These are phyloP conservation scores for Solanum phureja DNA, from an alignment of 257 asterid genomes.

Conservation along the genomic window DNA sequence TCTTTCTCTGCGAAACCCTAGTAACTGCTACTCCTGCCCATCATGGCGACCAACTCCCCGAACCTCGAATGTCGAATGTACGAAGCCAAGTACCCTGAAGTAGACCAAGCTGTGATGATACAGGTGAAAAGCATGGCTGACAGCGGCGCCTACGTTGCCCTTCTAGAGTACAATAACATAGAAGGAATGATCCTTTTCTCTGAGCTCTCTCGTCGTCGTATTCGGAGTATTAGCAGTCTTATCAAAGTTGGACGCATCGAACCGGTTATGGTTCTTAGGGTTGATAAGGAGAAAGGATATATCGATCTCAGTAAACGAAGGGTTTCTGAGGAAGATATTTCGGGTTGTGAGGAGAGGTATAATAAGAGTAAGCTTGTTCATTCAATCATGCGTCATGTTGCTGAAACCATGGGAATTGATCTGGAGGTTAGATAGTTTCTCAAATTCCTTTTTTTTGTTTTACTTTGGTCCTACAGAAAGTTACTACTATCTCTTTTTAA, in stretches of 20 bases:
- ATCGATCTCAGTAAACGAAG: slow-evolving; percentile 96
- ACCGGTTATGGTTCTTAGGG: slow-evolving; percentile 97
- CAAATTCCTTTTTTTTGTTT: neutral
- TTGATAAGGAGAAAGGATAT: slow-evolving; percentile 89
- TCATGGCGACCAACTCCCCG: slow-evolving; percentile 59
- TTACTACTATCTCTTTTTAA: neutral
- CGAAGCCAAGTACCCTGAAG: slow-evolving; percentile 93
- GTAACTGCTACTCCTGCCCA: neutral
- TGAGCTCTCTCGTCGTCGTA: slow-evolving; percentile 96
- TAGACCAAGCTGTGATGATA: slow-evolving; percentile 88
- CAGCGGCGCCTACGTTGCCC: slow-evolving; percentile 90
- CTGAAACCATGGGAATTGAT: slow-evolving; percentile 73
- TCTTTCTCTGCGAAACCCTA: neutral
- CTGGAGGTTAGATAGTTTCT: slow-evolving; percentile 50
- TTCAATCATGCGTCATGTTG: slow-evolving; percentile 94
- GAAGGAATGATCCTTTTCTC: slow-evolving; percentile 98
- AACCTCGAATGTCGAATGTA: slow-evolving; percentile 97
- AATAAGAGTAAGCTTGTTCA: slow-evolving; percentile 98
- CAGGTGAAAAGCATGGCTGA: slow-evolving; percentile 98
- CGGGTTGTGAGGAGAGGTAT: slow-evolving; percentile 81
- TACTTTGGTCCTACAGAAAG: neutral
- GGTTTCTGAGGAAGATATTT: slow-evolving; percentile 92
- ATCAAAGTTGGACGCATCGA: slow-evolving; percentile 90
- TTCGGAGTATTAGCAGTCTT: slow-evolving; percentile 85
- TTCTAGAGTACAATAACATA: slow-evolving; percentile 86